Conservation (phyloP, 1,284 basidiomycete species). For the Retiboletus fuscus region DNA sequence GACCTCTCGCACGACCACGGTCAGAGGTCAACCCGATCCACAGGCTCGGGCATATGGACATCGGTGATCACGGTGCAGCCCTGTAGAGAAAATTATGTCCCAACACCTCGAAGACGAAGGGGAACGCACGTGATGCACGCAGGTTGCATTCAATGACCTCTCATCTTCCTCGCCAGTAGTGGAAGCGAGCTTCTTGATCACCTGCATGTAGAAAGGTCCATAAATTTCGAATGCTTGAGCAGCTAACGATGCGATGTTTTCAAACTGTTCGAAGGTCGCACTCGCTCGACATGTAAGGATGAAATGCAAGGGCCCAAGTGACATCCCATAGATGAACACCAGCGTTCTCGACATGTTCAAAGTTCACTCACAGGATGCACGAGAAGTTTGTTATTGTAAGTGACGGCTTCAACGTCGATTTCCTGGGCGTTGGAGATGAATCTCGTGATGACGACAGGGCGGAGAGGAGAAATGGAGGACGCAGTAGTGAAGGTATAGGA, state of each 20-base stretch:
- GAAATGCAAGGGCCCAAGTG: conserved; percentile 95
- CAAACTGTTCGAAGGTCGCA: conserved; percentile 86
- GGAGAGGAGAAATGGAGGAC: conserved; percentile 94
- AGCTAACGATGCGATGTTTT: conserved; percentile 96
- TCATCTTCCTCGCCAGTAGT: conserved; percentile 68
- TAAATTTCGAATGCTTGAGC: conserved; percentile 95
- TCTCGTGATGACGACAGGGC: conserved; percentile 98
- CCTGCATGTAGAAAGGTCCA: conserved; percentile 99
- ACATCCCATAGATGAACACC: conserved; percentile 99
- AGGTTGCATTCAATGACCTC: conserved; percentile 99
- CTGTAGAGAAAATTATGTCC: conserved; percentile 97
- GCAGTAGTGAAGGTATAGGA: conserved; percentile 95
- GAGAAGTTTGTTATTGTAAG: conserved; percentile 93
- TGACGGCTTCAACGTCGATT: conserved; percentile 98
- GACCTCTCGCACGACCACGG: too few species aligned
- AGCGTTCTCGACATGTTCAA: conserved; percentile 98
- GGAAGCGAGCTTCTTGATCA: conserved; percentile 87
- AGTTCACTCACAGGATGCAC: conserved; percentile 98
- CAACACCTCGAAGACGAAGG: conserved; percentile 98
- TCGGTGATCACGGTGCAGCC: conserved; percentile 93
- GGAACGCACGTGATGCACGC: conserved; percentile 97
- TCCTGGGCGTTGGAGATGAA: conserved; percentile 99
- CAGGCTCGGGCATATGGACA: conserved; percentile 89
- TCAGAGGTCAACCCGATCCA: too few species aligned
- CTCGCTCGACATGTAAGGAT: conserved; percentile 88